Percentiles rank a stretch among this genome's conserved stretches.
Conservation (phyloP, 441 rosid genomes). For the Adansonia rubrostipa region DNA sequence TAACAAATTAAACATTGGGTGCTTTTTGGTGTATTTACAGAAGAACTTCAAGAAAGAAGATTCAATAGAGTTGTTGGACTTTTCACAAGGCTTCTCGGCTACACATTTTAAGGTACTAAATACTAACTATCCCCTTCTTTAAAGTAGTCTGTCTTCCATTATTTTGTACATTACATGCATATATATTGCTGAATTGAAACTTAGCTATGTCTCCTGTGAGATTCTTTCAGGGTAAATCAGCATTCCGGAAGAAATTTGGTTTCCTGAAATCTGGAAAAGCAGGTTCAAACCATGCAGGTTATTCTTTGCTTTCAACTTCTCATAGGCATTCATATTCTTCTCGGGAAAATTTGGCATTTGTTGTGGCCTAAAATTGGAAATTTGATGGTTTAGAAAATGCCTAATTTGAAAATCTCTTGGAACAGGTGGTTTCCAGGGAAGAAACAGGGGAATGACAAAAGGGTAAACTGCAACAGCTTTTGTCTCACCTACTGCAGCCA, state of each 20-base stretch:
- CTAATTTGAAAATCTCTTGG: conserved; percentile 6
- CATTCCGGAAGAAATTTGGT: conserved; percentile 42
- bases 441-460: conserved; percentile 47
- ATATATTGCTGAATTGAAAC: neutral
- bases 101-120: conserved; percentile 54
- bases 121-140: neutral
- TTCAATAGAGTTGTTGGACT: conserved; percentile 43
- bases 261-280: conserved; percentile 47
- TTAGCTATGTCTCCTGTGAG: conserved; percentile 9
- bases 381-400: conserved; percentile 6
- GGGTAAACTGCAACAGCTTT: conserved; percentile 26
- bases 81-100: conserved; percentile 54
- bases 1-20: neutral
- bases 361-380: neutral
- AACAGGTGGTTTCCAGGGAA: conserved; percentile 51
- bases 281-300: conserved; percentile 44
- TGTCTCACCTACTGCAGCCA: conserved; percentile 33
- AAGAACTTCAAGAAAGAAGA: conserved; percentile 39
- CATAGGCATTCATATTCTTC: neutral
- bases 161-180: neutral
- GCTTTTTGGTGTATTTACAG: conserved; percentile 32
- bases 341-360: neutral
- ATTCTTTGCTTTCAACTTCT: conserved; percentile 4
- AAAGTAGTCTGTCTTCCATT: neutral
- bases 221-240: conserved; percentile 48